A percentile compares a stretch with the other conserved stretches of the same genome.
Evolutionary conservation across 345 rosid genomes (phyloP).

Genomic region (Aquilaria sinensis): DNA sequence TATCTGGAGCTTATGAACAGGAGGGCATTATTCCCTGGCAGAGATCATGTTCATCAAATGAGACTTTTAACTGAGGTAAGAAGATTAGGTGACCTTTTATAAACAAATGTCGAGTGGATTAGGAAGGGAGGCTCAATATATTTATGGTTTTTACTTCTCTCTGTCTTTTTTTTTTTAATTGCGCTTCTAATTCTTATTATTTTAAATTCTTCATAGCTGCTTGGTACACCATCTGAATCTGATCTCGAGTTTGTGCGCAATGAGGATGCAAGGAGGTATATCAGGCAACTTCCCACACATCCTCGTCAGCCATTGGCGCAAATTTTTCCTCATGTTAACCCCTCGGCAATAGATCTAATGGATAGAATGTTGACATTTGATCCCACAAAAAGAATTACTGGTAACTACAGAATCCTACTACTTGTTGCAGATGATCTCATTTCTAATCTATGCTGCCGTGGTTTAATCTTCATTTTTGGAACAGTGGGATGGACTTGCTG

Average conservation of each 20-base stretch:
- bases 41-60: constrained; percentile 94
- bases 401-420: constrained; percentile 29
- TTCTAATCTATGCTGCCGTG: too few species aligned
- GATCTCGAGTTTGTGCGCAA: constrained; percentile 83
- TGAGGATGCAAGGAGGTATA: constrained; percentile 86
- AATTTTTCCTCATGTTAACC: constrained; percentile 72
- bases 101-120: not conserved
- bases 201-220: constrained; percentile 48
- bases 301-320: constrained; percentile 67
- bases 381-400: constrained; percentile 88
- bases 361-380: constrained; percentile 92
- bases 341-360: constrained; percentile 75
- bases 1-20: constrained; percentile 96
- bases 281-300: constrained; percentile 55
- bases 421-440: too few species aligned
- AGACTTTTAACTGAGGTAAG: constrained; percentile 83
- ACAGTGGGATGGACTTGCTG: too few species aligned
- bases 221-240: constrained; percentile 85
- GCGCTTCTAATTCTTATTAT: constrained; percentile 8
- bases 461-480: too few species aligned
- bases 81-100: not conserved
- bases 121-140: too few species aligned
- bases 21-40: constrained; percentile 92
- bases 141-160: not conserved
- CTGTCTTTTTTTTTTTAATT: not conserved